Evolutionary conservation across 2,329 filamentous ascomycete genomes (phyloP).

Genomic region (Amauroascus niger): DNA sequence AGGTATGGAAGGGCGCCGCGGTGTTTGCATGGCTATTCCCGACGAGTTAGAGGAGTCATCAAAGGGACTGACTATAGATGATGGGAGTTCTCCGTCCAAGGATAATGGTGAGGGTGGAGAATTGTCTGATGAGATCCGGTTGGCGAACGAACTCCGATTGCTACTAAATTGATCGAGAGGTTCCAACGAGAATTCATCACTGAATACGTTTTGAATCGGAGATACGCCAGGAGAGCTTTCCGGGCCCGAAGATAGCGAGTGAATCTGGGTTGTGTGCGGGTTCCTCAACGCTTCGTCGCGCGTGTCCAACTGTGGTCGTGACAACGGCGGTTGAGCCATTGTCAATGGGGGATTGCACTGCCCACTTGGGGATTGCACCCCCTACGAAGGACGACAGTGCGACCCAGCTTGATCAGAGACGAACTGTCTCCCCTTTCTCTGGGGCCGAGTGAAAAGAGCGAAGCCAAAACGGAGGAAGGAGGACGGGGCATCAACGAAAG

Average conservation of each 20-base stretch:
- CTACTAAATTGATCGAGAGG: constrained; percentile 26
- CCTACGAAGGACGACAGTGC: neutral
- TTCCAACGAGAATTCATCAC: constrained; percentile 41
- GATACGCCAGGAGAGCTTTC: neutral
- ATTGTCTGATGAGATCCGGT: constrained; percentile 5
- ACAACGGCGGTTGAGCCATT: constrained; percentile 19
- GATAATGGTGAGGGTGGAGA: constrained; percentile 2
- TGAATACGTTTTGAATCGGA: constrained; percentile 40
- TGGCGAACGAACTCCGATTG: constrained; percentile 13
- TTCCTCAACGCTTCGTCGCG: constrained; percentile 21
- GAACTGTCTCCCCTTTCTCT: neutral
- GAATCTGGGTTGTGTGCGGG: constrained; percentile 25
- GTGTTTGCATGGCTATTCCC: constrained; percentile 23
- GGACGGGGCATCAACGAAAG: constrained; percentile 10
- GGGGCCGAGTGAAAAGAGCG: constrained; percentile 3
- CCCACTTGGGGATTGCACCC: constrained; percentile 15
- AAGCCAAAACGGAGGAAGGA: constrained; percentile 14
- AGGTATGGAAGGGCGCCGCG: constrained; percentile 26
- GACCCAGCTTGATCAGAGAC: neutral
- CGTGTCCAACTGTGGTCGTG: constrained; percentile 20
- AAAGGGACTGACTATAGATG: constrained; percentile 9
- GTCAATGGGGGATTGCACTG: constrained; percentile 13
- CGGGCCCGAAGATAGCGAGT: constrained; percentile 24
- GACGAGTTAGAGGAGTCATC: constrained; percentile 22
- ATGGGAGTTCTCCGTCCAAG: neutral